These are phyloP conservation scores for Flaveria linearis DNA, from an alignment of 129 eudicot genomes.

Conservation along the genomic window DNA sequence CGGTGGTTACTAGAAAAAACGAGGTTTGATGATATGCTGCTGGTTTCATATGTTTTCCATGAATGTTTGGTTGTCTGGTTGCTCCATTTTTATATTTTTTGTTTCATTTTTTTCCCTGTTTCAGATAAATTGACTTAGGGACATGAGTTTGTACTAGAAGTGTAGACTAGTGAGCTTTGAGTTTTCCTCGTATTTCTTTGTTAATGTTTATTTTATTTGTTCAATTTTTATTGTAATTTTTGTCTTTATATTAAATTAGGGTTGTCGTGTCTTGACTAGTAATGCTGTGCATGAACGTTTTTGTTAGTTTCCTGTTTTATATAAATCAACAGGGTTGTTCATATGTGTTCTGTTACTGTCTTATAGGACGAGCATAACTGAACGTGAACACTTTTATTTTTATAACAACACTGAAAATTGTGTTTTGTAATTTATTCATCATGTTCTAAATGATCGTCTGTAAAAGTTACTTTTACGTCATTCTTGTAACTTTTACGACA, in stretches of 20 bases:
- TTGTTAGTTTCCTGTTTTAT: constrained; percentile 10
- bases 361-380: too few species aligned
- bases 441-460: too few species aligned
- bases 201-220: constrained; percentile 34
- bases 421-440: too few species aligned
- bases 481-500: too few species aligned
- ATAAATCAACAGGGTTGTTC: background rate
- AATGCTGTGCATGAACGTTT: background rate
- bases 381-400: too few species aligned
- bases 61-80: constrained; percentile 43
- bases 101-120: constrained; percentile 19
- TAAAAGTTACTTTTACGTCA: too few species aligned
- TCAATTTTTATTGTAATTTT: constrained; percentile 35
- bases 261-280: background rate
- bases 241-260: background rate
- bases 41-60: constrained; percentile 31
- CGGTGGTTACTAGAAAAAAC: constrained; percentile 41
- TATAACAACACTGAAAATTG: too few species aligned
- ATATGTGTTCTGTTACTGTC: too few species aligned
- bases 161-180: constrained; percentile 47
- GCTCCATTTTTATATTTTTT: constrained; percentile 39
- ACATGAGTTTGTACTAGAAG: constrained; percentile 43
- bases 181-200: constrained; percentile 16
- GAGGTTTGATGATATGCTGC: constrained; percentile 7
- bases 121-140: constrained; percentile 40